A percentile compares a stretch with the other conserved stretches of the same genome.
These are phyloP conservation scores for Colletotrichum lupini DNA, from an alignment of 2,329 filamentous ascomycete species.

Conservation along the genomic window DNA sequence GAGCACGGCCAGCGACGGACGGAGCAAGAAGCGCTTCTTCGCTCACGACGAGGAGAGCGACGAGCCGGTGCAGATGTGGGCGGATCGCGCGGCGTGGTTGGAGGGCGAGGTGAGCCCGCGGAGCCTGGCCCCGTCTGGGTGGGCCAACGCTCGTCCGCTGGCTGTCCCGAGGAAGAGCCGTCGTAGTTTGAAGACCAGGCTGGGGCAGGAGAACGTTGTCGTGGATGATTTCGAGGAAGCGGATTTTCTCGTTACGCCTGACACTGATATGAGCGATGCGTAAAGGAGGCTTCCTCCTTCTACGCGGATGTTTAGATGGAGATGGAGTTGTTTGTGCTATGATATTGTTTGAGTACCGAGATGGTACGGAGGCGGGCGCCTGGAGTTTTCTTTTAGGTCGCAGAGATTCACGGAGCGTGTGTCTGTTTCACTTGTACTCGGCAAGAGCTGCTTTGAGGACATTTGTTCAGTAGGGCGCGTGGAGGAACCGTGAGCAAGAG, in stretches of 20 bases:
- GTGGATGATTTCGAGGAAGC: constrained; percentile 76
- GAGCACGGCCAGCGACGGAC: constrained; percentile 33
- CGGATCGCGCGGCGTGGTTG: constrained; percentile 43
- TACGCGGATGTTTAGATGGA: background rate
- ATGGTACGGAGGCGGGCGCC: background rate
- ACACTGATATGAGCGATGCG: constrained; percentile 54
- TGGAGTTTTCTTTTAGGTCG: background rate
- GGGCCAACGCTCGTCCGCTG: constrained; percentile 56
- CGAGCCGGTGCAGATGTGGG: constrained; percentile 39
- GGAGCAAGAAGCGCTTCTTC: constrained; percentile 60
- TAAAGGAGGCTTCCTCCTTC: constrained; percentile 22
- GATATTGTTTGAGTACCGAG: background rate
- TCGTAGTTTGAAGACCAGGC: constrained; percentile 11
- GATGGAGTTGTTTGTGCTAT: constrained; percentile 6
- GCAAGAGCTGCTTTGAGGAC: constrained; percentile 39
- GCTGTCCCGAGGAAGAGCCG: constrained; percentile 56
- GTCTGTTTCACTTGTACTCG: constrained; percentile 33
- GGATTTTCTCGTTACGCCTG: constrained; percentile 66
- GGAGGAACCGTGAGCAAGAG: background rate
- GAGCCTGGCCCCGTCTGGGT: constrained; percentile 50
- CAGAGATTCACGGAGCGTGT: background rate
- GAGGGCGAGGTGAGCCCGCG: constrained; percentile 54
- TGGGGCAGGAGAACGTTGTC: constrained; percentile 60
- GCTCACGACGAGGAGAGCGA: constrained; percentile 50
- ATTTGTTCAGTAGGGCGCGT: constrained; percentile 4